phyloP scores from a whole-genome alignment of 768 basidiomycete genomes.

The Kwoniella dendrophila region DNA sequence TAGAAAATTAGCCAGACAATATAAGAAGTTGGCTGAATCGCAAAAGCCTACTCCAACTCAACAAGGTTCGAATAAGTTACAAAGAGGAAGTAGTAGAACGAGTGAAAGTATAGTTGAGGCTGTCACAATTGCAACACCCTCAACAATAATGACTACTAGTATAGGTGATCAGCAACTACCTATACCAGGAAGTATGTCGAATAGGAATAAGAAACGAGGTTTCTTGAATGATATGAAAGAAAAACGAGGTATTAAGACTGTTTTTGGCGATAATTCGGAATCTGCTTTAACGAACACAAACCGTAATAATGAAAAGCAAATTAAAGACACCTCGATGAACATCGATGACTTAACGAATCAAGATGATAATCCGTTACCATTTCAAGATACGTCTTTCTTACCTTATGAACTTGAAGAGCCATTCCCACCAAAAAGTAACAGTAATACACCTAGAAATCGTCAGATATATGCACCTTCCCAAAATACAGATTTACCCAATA shows the following conservation, averaged over 20 bases:
- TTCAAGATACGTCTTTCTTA: not conserved
- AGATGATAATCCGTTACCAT: not conserved
- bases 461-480: constrained; percentile 27
- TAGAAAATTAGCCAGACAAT: constrained; percentile 26
- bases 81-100: not conserved
- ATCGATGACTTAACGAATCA: not conserved
- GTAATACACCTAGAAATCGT: not conserved
- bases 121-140: constrained; percentile 1
- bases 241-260: constrained; percentile 25
- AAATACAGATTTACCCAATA: constrained; percentile 27
- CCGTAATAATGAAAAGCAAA: not conserved
- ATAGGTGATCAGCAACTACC: constrained; percentile 7
- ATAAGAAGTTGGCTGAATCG: constrained; percentile 17
- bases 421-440: no score
- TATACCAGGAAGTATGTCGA: constrained; percentile 30
- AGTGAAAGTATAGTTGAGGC: constrained; percentile 3
- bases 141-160: not conserved
- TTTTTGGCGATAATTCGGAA: constrained; percentile 17
- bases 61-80: no score
- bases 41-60: not conserved
- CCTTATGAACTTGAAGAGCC: constrained; percentile 8
- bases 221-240: constrained; percentile 44
- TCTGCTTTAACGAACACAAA: constrained; percentile 6
- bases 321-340: not conserved
- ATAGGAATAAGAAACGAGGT: constrained; percentile 46